Evolutionary conservation across 1,284 basidiomycete genomes (phyloP), one percentile per base, ranked within the genome.

Genomic region (Ganoderma lingzhi): DNA sequence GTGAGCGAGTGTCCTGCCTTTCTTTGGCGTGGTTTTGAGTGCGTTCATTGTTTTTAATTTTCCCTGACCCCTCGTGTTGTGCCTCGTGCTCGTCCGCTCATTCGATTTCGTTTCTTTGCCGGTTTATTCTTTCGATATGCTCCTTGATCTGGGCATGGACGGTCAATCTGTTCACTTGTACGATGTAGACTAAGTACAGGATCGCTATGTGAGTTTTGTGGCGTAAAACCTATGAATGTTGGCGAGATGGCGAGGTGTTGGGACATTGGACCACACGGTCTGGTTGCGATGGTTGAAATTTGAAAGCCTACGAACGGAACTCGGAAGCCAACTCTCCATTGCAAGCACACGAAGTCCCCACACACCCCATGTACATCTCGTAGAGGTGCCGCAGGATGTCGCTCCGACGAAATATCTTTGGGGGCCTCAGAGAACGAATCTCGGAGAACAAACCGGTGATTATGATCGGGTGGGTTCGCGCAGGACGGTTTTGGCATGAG

Each of bases 1-100:
- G 63, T 87, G 78, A 80, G 45, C 59, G 19, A 61, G 12, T 28
- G 23, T 28, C 39, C 39, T 41, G n/a, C 39, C 39, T 41, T 30
- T 42, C 15, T 23, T 14, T n/a, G 19, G 19, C 10, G 32, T 23
- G 6, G 6, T 39, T 61, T 30, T 4, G 35, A 42, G 66, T 60
- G 30, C 28, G 32, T 42, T 12, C 32, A 12, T 62, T 32, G 63
- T 23, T 64, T n/a, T 64, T 19, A 15, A 32, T 35, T 9, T 30
- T 44, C 51, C 55, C 10, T 37, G 14, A 10, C n/a, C n/a, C 39
- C 37, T 64, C 51, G 8, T 44, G 59, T 17, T 42, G 14, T 15
- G 59, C 39, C 37, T 30, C 56, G 37, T 45, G 30, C 28, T 42
- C 51, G 10, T 42, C 8, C 63, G 17, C 55, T 35, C 56, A 17